Percentiles rank a stretch among this genome's conserved stretches.
Conservation (phyloP, 768 basidiomycete genomes). For the Amanita inopinata region DNA sequence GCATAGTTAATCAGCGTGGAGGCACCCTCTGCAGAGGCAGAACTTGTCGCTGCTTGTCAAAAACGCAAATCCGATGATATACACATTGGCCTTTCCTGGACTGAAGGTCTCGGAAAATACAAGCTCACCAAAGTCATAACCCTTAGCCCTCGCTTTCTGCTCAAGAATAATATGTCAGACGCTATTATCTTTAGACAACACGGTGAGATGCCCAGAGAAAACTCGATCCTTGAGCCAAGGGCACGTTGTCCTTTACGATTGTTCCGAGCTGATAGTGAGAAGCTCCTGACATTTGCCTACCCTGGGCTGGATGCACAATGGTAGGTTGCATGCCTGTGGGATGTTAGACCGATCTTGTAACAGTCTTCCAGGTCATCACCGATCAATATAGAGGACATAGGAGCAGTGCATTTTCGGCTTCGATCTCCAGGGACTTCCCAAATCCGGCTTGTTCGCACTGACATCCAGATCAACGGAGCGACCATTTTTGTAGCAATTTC, state of each 20-base stretch:
- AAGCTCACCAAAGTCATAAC: constrained; percentile 93
- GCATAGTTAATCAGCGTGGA: constrained; percentile 77
- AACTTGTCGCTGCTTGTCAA: constrained; percentile 59
- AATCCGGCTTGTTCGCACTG: constrained; percentile 55
- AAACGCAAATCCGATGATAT: constrained; percentile 55
- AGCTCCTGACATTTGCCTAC: constrained; percentile 75
- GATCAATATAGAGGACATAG: constrained; percentile 88
- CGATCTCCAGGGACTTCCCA: constrained; percentile 26
- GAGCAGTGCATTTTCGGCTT: constrained; percentile 68
- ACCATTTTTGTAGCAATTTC: constrained; percentile 81
- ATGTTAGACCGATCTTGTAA: not conserved
- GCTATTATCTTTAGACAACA: constrained; percentile 80
- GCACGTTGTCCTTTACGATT: constrained; percentile 61
- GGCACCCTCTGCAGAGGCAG: constrained; percentile 84
- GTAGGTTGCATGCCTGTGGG: constrained; percentile 29
- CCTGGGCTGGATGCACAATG: constrained; percentile 81
- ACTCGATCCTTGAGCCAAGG: constrained; percentile 52
- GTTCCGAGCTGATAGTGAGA: constrained; percentile 56
- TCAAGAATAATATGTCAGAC: constrained; percentile 70
- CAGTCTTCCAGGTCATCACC: constrained; percentile 70
- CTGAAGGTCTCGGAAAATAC: constrained; percentile 94
- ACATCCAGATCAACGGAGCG: constrained; percentile 76
- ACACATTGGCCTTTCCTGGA: constrained; percentile 85
- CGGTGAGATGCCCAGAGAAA: constrained; percentile 56
- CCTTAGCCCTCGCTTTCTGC: constrained; percentile 79